Evolutionary conservation across 345 rosid species (phyloP), one percentile per base, ranked within the genome.

Genomic region (Brassica juncea): DNA sequence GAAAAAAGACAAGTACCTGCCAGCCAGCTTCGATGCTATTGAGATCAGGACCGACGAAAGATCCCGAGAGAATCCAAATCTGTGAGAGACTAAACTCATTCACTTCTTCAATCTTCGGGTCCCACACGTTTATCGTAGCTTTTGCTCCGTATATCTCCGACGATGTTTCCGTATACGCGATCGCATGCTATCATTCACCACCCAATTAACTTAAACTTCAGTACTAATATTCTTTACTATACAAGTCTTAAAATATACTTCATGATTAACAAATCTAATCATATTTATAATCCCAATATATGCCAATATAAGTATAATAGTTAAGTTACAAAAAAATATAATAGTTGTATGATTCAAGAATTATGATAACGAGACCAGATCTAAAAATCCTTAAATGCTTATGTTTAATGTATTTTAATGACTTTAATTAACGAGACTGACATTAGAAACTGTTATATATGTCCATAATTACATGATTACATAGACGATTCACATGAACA

Each of bases 1-100:
- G 39, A 30, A 32, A 32, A 35, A 35, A 61, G 65, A 68, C 77
- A 31, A 42, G 84, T 80, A 96, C 99, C 99, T 96, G 99, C 99
- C 98, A 96, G 57, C 99, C 99, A 82, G 98, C 98, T 86, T 96
- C 99, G 25, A 96, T 93, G 70, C 99, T 96, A 83, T 96, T 96
- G 84, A 96, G 98, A 87, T 93, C 98, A 71, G 96, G 68, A 77
- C 97, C 97, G 84, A 89, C 98, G 78, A 96, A 96, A 55, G 97
- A 90, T 70, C 99, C 98, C 3, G 98, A 95, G 34, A 96, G 88
- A 75, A 96, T 31, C 99, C 99, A 96, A 71, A 96, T 86, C 89
- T 96, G 99, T 0, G 99, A 93, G 11, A 96, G 89, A 82, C 99
- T 96, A 85, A 96, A 93, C 88, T 96, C 98, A 89, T 88, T 92